Evolutionary conservation across 2,329 filamentous ascomycete species (phyloP), one percentile per base, ranked within the genome.

Genomic region (Sarocladium kiliense): DNA sequence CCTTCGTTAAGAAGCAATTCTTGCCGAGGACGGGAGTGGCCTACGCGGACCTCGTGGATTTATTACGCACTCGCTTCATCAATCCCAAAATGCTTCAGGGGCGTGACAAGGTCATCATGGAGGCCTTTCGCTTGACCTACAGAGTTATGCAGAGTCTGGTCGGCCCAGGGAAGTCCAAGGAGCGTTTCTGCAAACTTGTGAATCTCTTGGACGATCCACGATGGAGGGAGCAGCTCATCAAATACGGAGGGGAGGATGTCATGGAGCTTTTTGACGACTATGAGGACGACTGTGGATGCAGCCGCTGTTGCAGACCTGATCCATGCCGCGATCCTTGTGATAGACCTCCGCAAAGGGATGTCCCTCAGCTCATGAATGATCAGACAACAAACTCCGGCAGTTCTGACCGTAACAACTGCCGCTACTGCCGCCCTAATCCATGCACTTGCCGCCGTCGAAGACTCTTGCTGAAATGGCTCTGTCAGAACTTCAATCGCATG

Each of bases 1-100:
- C 23, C 11, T 53, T 42, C 37, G 54, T 56, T 23, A 56, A 56
- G 19, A 23, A 21, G n/a, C 54, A 56, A 34, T 41, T 56, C 12
- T 23, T 56, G 6, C 54, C 45, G 6, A 19, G 54, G 25, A 32
- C 44, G 16, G 34, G 47, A 5, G 16, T 53, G 4, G 14, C 32
- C 2, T 56, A 53, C 18, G 47, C 21, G 1, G 45, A 56, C n/a
- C 47, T 56, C 7, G 30, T 56, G 4, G 45, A 44, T 7, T 21
- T 56, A 30, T 19, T 55, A 5, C 27, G 37, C 19, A 55, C 54
- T 4, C 30, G 25, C 2, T 55, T 50, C 26, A 51, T 55, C 11
- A 55, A 55, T 23, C 54, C 54, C 3, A 51, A 55, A 14, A 41
- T 55, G 36, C 36, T 39, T 10, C 36, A 39, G 36, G 36, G 36